phyloP scores from a whole-genome alignment of 306 rosid species.

The Alnus rubra region DNA sequence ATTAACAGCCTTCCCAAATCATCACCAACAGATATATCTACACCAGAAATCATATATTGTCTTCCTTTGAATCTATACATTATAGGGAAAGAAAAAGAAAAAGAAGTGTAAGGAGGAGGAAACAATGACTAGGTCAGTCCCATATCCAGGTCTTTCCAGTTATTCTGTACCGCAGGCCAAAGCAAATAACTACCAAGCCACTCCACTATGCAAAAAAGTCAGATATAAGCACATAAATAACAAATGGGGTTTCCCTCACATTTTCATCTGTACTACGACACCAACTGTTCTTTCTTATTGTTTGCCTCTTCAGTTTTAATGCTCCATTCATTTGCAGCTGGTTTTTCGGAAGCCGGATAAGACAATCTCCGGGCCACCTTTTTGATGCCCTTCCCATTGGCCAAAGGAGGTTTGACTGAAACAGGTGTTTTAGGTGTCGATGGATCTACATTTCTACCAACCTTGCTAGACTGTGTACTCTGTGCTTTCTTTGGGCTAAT shows the following conservation, averaged over 20 bases:
- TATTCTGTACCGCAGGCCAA: slow-evolving; percentile 28
- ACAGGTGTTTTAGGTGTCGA: slow-evolving; percentile 48
- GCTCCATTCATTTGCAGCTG: slow-evolving; percentile 36
- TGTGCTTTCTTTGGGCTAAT: slow-evolving; percentile 55
- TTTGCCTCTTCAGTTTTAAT: slow-evolving; percentile 33
- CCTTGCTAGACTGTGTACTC: slow-evolving; percentile 54
- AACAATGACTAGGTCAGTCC: slow-evolving; percentile 24
- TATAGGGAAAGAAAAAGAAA: background rate
- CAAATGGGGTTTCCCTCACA: slow-evolving; percentile 31
- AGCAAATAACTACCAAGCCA: slow-evolving; percentile 39
- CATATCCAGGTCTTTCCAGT: slow-evolving; percentile 26
- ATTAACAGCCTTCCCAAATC: background rate
- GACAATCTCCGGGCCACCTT: slow-evolving; percentile 63
- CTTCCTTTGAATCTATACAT: slow-evolving; percentile 16
- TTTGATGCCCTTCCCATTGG: slow-evolving; percentile 52
- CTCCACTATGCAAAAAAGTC: slow-evolving; percentile 32
- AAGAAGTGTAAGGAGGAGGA: background rate
- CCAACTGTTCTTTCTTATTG: slow-evolving; percentile 33
- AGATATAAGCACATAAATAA: slow-evolving; percentile 20
- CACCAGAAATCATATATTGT: slow-evolving; percentile 22
- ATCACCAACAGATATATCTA: slow-evolving; percentile 28
- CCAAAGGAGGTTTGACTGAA: slow-evolving; percentile 39
- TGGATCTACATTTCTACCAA: slow-evolving; percentile 45
- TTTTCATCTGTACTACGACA: slow-evolving; percentile 31
- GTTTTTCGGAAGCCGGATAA: slow-evolving; percentile 57